A percentile compares a stretch with the other conserved stretches of the same genome.
Evolutionary conservation across 2,329 filamentous ascomycete species (phyloP).

Genomic region (Cryphonectria parasitica): DNA sequence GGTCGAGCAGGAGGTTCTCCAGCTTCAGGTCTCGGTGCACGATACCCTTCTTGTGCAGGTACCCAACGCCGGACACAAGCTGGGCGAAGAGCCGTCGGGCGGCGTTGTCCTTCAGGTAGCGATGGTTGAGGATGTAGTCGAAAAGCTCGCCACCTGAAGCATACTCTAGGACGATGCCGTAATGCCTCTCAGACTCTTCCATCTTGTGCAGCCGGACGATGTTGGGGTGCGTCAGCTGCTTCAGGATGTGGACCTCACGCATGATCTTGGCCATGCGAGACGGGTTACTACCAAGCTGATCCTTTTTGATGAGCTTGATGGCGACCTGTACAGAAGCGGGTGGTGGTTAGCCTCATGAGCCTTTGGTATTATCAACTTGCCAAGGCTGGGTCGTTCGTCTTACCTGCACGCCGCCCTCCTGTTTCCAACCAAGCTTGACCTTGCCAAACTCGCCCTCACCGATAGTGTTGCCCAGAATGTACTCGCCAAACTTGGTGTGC

Average conservation of each 20-base stretch:
- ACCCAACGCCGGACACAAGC: slow-evolving; percentile 93
- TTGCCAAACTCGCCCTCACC: slow-evolving; percentile 99
- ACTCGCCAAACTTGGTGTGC: slow-evolving; percentile 90
- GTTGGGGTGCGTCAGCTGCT: slow-evolving; percentile 87
- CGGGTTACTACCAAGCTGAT: slow-evolving; percentile 85
- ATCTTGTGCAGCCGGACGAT: slow-evolving; percentile 97
- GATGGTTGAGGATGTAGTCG: slow-evolving; percentile 96
- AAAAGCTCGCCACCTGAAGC: slow-evolving; percentile 97
- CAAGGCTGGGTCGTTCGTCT: slow-evolving; percentile 28
- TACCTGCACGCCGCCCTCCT: slow-evolving; percentile 85
- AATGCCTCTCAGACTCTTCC: slow-evolving; percentile 96
- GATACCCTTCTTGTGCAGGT: slow-evolving; percentile 97
- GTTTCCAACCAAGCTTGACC: slow-evolving; percentile 98
- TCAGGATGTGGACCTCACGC: slow-evolving; percentile 91
- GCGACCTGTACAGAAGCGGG: slow-evolving; percentile 67
- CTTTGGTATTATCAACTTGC: background rate
- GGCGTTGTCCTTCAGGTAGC: slow-evolving; percentile 92
- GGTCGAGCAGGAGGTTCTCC: slow-evolving; percentile 91
- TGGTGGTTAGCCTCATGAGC: slow-evolving; percentile 9
- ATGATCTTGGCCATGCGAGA: slow-evolving; percentile 94
- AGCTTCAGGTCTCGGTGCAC: slow-evolving; percentile 96
- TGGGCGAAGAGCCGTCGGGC: slow-evolving; percentile 93
- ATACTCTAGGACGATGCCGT: slow-evolving; percentile 98
- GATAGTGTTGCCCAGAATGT: slow-evolving; percentile 92
- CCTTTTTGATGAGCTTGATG: slow-evolving; percentile 95